Conservation (phyloP, 2,329 filamentous ascomycete genomes). For the Dactylella cylindrospora region DNA sequence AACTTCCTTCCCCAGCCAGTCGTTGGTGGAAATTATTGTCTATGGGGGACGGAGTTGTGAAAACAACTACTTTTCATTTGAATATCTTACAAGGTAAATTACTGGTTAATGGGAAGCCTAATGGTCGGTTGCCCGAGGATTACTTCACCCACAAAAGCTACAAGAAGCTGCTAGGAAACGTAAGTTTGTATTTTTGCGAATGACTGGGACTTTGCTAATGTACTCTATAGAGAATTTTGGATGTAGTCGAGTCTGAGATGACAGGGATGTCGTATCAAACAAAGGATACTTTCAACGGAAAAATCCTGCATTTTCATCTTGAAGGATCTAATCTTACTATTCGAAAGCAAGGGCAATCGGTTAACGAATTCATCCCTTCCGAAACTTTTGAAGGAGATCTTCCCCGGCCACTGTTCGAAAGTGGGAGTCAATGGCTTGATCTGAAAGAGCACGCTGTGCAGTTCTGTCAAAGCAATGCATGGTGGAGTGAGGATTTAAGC, state of each 20-base stretch:
- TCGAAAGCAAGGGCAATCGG: constrained; percentile 1
- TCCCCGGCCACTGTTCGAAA: background rate
- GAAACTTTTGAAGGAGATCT: constrained; percentile 9
- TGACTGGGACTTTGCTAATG: background rate
- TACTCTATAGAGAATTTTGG: constrained; percentile 46
- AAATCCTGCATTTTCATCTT: constrained; percentile 10
- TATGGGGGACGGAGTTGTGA: constrained; percentile 48
- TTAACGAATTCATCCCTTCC: constrained; percentile 8
- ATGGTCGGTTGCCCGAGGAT: constrained; percentile 55
- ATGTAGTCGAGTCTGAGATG: constrained; percentile 51
- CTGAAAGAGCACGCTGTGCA: background rate
- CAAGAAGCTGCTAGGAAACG: constrained; percentile 55
- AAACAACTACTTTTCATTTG: constrained; percentile 53
- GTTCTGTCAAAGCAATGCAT: constrained; percentile 5
- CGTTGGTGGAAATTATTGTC: constrained; percentile 47
- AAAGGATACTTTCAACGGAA: constrained; percentile 46
- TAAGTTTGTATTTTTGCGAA: constrained; percentile 29
- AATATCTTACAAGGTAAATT: constrained; percentile 59
- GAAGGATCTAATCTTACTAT: constrained; percentile 1
- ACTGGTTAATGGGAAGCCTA: constrained; percentile 58
- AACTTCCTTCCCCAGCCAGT: constrained; percentile 10
- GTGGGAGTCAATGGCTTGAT: constrained; percentile 29
- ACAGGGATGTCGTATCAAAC: constrained; percentile 51
- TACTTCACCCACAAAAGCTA: constrained; percentile 56
- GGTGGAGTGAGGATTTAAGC: background rate